Evolutionary conservation across 768 basidiomycete genomes (phyloP).

Genomic region (Phanerodontia chrysosporium): DNA sequence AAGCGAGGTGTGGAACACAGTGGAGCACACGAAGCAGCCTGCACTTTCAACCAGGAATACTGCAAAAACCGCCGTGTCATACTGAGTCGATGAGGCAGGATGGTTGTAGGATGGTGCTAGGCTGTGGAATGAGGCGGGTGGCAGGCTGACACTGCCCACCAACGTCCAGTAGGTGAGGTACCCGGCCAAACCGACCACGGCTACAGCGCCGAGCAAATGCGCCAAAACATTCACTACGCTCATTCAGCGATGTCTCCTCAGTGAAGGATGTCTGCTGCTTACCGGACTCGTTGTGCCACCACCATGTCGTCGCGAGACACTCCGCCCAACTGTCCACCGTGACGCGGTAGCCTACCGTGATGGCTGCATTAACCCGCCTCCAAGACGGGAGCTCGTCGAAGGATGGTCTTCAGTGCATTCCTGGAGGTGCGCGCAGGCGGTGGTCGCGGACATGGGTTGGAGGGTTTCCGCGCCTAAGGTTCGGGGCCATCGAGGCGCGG

Average conservation of each 20-base stretch:
- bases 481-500: neutral
- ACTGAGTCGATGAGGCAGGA: neutral
- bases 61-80: neutral
- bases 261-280: neutral
- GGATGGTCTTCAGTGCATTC: neutral
- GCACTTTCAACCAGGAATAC: neutral
- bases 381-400: neutral
- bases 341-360: neutral
- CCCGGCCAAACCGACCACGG: neutral
- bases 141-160: neutral
- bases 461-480: too few relatives aligned
- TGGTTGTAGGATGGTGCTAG: neutral
- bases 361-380: neutral
- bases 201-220: neutral
- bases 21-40: neutral
- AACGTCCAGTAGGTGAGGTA: neutral
- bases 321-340: neutral
- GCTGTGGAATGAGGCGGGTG: neutral
- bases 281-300: neutral
- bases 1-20: neutral
- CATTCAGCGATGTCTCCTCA: neutral
- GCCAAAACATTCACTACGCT: neutral
- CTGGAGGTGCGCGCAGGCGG: too few relatives aligned
- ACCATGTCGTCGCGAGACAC: neutral
- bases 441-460: too few relatives aligned